phyloP scores from a whole-genome alignment of 1,284 basidiomycete genomes.

The Puccinia coronata region DNA sequence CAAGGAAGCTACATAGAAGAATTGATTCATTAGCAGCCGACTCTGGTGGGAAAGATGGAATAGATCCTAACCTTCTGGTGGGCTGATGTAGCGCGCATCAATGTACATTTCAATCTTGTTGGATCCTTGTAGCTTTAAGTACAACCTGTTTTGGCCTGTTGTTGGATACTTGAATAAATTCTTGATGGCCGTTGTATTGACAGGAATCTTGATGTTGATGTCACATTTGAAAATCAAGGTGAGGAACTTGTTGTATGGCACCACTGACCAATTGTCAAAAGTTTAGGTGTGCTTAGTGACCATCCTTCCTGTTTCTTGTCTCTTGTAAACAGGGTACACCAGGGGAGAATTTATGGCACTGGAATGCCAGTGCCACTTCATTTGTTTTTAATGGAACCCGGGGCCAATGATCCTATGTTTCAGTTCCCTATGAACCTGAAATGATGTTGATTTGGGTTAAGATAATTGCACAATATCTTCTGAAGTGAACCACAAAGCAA shows the following conservation, averaged over 20 bases:
- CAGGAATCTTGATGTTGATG: constrained; percentile 24
- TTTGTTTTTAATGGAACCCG: too few relatives aligned
- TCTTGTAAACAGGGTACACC: neutral
- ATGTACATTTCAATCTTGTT: neutral
- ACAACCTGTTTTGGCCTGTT: neutral
- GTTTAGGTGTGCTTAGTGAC: neutral
- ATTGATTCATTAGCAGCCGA: too few relatives aligned
- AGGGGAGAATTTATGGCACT: too few relatives aligned
- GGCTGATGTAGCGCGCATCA: constrained; percentile 9
- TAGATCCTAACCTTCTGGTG: neutral
- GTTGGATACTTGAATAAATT: constrained; percentile 30
- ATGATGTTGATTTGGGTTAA: too few relatives aligned
- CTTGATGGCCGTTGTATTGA: neutral
- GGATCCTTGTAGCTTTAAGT: neutral
- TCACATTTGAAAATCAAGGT: neutral
- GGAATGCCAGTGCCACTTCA: too few relatives aligned
- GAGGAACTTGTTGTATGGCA: constrained; percentile 23
- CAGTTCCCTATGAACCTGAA: too few relatives aligned
- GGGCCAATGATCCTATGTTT: too few relatives aligned
- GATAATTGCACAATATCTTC: too few relatives aligned
- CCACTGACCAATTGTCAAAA: neutral
- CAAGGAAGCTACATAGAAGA: neutral
- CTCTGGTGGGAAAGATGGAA: too few relatives aligned
- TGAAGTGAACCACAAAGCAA: too few relatives aligned
- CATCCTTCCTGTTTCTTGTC: neutral